Evolutionary conservation across 805 yeast genomes (phyloP), one percentile per base, ranked within the genome.

Genomic region (Metschnikowia chrysomelidarum): DNA sequence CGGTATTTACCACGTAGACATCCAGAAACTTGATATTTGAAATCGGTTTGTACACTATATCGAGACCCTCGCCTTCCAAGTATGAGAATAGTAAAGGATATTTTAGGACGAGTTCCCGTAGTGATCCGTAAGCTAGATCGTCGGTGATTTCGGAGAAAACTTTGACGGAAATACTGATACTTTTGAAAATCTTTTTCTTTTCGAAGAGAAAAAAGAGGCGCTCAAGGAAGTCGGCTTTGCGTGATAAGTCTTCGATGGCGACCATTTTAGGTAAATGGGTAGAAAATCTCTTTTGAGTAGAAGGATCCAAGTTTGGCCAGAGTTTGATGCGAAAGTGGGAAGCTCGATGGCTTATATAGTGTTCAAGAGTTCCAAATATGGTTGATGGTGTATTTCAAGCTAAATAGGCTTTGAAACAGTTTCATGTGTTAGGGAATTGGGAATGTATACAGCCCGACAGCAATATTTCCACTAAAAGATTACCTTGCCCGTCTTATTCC

Each of bases 71-170:
- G 13, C 31, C 27, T 7, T 27, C 17, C 24, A 24, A 17, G 20
- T 12, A 28, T 18, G 14, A 26, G 18, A 30, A 24, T 8, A 35
- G 27, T 23, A 35, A 30, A 7, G 39, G 39, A 19, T 35, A 35
- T 17, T 35, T 26, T 18, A 35, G 32, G 18, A 35, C 21, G 9
- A 35, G 33, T 17, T 25, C 17, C 15, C 39, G 39, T 16, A 35
- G 24, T 7, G 39, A 30, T 5, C 18, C 20, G 10, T 20, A 30
- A 7, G 34, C 39, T 18, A 24, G 25, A 17, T 26, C 24, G 39
- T 20, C 16, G 30, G 20, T 8, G 27, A 8, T 7, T 25, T 30
- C 14, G 22, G 24, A n/a, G 31, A 7, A 7, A 17, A 31, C 27
- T n/a, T 7, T 22, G 23, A 25, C 34, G n/a, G 26, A 16, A 22